These are phyloP conservation scores for Cicer judaicum DNA, from an alignment of 306 rosid species.

Conservation along the genomic window DNA sequence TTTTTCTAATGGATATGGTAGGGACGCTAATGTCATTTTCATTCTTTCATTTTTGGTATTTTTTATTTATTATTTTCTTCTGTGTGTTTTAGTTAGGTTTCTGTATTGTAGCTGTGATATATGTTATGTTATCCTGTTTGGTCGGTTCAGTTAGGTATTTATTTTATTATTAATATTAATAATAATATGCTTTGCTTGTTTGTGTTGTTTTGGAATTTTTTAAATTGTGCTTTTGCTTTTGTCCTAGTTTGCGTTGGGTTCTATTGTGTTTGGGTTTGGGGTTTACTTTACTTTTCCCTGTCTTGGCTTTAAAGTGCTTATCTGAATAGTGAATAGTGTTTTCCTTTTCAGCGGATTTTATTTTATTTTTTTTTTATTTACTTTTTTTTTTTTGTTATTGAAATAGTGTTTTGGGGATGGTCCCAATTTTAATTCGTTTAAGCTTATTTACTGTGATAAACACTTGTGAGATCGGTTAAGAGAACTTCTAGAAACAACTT, in stretches of 20 bases:
- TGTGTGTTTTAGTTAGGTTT: slow-evolving; percentile 1
- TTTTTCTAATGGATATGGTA: slow-evolving; percentile 23
- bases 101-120: slow-evolving; percentile 21
- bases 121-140: slow-evolving; percentile 31
- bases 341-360: slow-evolving; percentile 35
- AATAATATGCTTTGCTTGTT: not conserved
- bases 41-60: not conserved
- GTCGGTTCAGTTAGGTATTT: slow-evolving; percentile 37
- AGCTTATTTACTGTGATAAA: no score
- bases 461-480: no score
- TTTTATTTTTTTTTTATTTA: not conserved
- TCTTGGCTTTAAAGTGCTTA: slow-evolving; percentile 40
- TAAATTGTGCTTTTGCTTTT: not conserved
- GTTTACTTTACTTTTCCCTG: slow-evolving; percentile 34
- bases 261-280: slow-evolving; percentile 21
- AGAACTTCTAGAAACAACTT: no score
- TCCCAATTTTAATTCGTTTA: no score
- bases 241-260: slow-evolving; percentile 3
- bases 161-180: not conserved
- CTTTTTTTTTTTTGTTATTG: not conserved
- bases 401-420: not conserved
- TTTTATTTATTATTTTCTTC: not conserved
- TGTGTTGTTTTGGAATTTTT: not conserved
- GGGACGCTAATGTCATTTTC: slow-evolving; percentile 14
- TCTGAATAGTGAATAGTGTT: slow-evolving; percentile 34